Conservation (phyloP, 495 filamentous ascomycete genomes). For the Astrothelium subdiscretum region DNA sequence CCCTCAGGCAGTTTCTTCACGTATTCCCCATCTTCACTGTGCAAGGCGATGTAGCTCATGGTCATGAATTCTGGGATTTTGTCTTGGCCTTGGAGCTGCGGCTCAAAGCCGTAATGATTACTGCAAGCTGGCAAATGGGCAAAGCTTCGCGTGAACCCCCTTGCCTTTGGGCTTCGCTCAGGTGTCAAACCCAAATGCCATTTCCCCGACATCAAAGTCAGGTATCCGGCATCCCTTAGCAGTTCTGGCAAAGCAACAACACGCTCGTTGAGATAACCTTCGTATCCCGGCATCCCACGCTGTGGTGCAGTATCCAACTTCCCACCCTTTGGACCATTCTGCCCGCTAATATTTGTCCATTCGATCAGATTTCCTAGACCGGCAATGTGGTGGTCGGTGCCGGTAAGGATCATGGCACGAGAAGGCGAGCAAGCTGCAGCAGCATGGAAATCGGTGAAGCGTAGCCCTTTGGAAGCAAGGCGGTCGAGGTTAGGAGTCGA, state of each 20-base stretch:
- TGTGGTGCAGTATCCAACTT: constrained; percentile 26
- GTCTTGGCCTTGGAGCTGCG: constrained; percentile 30
- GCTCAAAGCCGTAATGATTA: constrained; percentile 53
- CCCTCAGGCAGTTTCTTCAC: constrained; percentile 36
- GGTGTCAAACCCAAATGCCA: constrained; percentile 36
- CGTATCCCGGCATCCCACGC: constrained; percentile 49
- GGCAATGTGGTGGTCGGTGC: constrained; percentile 43
- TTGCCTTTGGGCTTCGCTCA: constrained; percentile 16
- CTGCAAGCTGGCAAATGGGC: constrained; percentile 44
- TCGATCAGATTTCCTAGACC: constrained; percentile 38
- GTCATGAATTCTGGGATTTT: constrained; percentile 26
- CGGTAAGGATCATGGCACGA: constrained; percentile 44
- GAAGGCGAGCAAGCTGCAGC: constrained; percentile 55
- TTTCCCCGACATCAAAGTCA: constrained; percentile 52
- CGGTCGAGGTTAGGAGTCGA: constrained; percentile 49
- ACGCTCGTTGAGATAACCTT: constrained; percentile 52
- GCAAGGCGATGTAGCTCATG: constrained; percentile 36
- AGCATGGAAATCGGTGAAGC: constrained; percentile 52
- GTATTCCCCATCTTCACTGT: constrained; percentile 48
- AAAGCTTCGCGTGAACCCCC: constrained; percentile 32
- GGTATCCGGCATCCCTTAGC: constrained; percentile 49
- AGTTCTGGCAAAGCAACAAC: constrained; percentile 53
- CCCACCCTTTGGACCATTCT: constrained; percentile 27
- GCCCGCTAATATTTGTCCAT: constrained; percentile 23
- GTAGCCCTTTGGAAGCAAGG: constrained; percentile 42